phyloP scores from a whole-genome alignment of 2,329 filamentous ascomycete species.

The Botrytis fragariae region DNA sequence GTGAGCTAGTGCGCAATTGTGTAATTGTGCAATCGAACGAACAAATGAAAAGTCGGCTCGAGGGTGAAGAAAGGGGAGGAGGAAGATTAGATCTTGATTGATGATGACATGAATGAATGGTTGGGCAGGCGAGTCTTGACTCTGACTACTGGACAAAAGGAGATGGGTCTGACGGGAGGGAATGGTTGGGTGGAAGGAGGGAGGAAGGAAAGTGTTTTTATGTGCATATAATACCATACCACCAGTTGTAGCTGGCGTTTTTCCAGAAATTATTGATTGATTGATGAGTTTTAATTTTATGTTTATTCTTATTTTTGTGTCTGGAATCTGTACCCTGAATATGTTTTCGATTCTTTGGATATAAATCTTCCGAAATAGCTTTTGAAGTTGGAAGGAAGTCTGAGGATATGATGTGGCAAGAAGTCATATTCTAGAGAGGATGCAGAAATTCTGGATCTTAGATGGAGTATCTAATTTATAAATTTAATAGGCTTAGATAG shows the following conservation, averaged over 20 bases:
- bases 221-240: slow-evolving; percentile 16
- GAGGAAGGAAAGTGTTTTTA: not conserved
- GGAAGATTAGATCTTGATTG: not conserved
- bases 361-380: too few species aligned
- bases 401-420: too few species aligned
- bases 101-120: slow-evolving; percentile 2
- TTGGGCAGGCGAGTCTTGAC: not conserved
- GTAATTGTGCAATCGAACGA: too few species aligned
- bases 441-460: too few species aligned
- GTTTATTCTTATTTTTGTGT: not conserved
- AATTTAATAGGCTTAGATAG: too few species aligned
- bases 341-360: too few species aligned
- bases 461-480: too few species aligned
- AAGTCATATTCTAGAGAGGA: too few species aligned
- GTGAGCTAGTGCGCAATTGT: not conserved
- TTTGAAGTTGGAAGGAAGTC: too few species aligned
- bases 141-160: not conserved
- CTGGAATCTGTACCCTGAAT: not conserved
- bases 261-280: not conserved
- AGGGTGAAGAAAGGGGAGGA: too few species aligned
- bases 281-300: not conserved
- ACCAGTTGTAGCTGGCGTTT: not conserved
- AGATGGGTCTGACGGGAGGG: not conserved
- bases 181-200: not conserved
- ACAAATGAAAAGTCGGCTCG: not conserved